Base-by-base conservation (phyloP, 2,329 filamentous ascomycete species). In the Tolypocladium sp. region DNA sequence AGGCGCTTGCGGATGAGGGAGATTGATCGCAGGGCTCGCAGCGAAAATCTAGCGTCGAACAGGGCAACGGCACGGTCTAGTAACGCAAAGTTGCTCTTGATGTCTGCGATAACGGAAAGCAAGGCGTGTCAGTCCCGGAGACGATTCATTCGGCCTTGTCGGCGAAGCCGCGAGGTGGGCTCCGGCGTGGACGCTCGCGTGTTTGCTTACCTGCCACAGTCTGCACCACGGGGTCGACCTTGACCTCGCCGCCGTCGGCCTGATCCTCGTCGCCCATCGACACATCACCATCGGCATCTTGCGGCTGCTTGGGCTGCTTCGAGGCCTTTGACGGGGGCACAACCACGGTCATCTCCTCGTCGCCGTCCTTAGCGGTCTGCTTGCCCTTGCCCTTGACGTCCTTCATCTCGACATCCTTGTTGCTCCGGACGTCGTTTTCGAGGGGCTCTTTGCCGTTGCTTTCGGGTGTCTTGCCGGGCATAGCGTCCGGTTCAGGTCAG, bases 31-130 rank as follows among this genome's bases (percentile, higher is more conserved):
- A 99, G 84, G 62, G 94, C 94, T 71, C 94, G 86, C 64, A 99
- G 88, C 59, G 93, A 91, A 77, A 97, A 99, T 79, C 94, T 88
- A 61, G 92, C 86, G 77, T 99, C 94, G 74, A 97, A 99, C 68
- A 95, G 86, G 64, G 87, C 82, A 64, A 99, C 93, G 65, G 92
- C 94, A 69, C 92, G 89, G 70, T 97, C 92, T 70, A 99, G 83
- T 64, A 99, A 83, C 57, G 86, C 85, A 72, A 97, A 97, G 77
- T 95, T 97, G 81, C 85, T 88, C 77, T 92, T 94, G 78, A 99
- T 96, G 75, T 97, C 94, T 97, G 71, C 44, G 59, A 61, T 41
- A 56, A 30, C 33, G 63, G 37, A 41, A 38, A 35, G n/a, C 46
- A 44, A 55, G 44, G 62, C 70, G 37, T 25, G 57, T 62, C 42